Conservation (phyloP, 768 basidiomycete species). For the Kwoniella pini region DNA sequence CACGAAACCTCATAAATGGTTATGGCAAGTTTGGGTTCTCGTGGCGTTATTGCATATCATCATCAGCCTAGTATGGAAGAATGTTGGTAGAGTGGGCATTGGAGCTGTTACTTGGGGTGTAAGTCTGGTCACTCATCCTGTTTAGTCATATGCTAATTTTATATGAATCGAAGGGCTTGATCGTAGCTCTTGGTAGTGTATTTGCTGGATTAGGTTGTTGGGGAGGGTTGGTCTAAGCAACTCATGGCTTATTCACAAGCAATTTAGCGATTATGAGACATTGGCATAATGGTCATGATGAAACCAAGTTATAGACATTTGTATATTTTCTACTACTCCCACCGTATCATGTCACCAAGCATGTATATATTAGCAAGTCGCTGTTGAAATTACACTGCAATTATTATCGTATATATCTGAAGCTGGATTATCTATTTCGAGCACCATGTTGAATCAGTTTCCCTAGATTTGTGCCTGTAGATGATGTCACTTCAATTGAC, state of each 20-base stretch:
- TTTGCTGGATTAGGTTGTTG: conserved; percentile 53
- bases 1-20: conserved; percentile 28
- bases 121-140: conserved; percentile 23
- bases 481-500: background rate
- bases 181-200: conserved; percentile 49
- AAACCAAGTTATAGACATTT: too few species aligned
- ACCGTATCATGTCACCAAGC: too few species aligned
- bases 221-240: conserved; percentile 45
- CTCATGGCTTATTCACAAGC: too few species aligned
- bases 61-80: conserved; percentile 48
- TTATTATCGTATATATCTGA: too few species aligned
- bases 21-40: conserved; percentile 44
- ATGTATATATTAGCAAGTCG: too few species aligned
- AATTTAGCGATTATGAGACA: too few species aligned
- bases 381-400: too few species aligned
- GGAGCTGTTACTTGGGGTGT: conserved; percentile 55
- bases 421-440: background rate
- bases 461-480: conserved; percentile 5
- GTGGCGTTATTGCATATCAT: conserved; percentile 38
- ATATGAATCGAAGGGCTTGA: conserved; percentile 42
- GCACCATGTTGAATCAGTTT: background rate
- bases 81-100: conserved; percentile 48
- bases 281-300: too few species aligned
- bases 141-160: conserved; percentile 3
- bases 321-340: too few species aligned